These are phyloP conservation scores for Zasmidium citrigriseum DNA, from an alignment of 2,329 filamentous ascomycete genomes.

Conservation along the genomic window DNA sequence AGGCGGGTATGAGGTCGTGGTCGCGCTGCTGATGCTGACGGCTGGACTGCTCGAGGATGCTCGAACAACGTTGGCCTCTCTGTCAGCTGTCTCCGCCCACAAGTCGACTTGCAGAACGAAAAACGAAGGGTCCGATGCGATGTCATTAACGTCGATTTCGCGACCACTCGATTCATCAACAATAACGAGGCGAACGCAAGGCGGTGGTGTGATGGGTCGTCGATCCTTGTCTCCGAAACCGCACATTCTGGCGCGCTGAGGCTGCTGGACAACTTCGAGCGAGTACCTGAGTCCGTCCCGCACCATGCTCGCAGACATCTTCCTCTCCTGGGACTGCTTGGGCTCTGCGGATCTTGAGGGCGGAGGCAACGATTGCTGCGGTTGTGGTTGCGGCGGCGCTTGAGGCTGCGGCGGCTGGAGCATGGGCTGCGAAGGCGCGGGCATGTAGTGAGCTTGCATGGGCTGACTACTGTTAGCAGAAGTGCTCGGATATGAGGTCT, in stretches of 20 bases:
- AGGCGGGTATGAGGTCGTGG: conserved; percentile 73
- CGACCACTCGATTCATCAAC: conserved; percentile 72
- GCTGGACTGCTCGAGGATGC: conserved; percentile 65
- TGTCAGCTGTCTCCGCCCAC: conserved; percentile 61
- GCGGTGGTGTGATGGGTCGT: conserved; percentile 91
- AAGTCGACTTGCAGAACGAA: conserved; percentile 69
- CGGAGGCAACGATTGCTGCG: conserved; percentile 3
- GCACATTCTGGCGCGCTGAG: conserved; percentile 92
- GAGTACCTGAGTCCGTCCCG: conserved; percentile 28
- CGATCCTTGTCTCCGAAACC: conserved; percentile 99
- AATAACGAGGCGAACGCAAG: conserved; percentile 83
- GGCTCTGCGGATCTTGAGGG: conserved; percentile 8
- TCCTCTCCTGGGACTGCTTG: conserved; percentile 16
- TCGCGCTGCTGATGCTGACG: conserved; percentile 75
- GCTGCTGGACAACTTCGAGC: conserved; percentile 77
- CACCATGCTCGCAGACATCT: conserved; percentile 16
- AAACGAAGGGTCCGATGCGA: conserved; percentile 54
- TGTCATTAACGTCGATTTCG: conserved; percentile 76
- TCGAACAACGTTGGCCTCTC: conserved; percentile 69
- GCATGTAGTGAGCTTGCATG: conserved; percentile 10
- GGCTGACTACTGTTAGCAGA: conserved; percentile 23
- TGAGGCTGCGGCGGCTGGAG: conserved; percentile 12
- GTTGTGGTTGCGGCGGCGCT: conserved; percentile 14
- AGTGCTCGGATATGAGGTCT: conserved; percentile 18
- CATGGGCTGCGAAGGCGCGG: conserved; percentile 17